Evolutionary conservation across 2,329 filamentous ascomycete species (phyloP), one percentile per base, ranked within the genome.

Genomic region (Zasmidium cellare): DNA sequence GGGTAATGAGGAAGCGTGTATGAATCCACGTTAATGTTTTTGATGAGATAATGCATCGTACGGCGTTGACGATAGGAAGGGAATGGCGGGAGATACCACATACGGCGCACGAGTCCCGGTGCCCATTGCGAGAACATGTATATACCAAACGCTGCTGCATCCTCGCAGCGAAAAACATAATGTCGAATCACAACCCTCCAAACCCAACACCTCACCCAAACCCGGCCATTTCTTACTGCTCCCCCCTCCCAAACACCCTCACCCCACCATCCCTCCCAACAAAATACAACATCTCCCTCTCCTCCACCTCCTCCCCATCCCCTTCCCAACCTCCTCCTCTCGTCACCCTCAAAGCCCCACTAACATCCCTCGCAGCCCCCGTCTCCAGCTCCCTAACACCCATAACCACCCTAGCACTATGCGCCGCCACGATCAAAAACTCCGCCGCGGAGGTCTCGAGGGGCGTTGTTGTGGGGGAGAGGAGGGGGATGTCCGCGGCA

Each of bases 311-410:
- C n/a, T 52, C 23, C 51, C 57, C 6, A 50, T 50, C 23, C 51
- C 55, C 53, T 7, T 67, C 69, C 48, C 71, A 70, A 14, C 57
- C 60, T 2, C 77, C 78, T 2, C 87, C 87, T 46, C 81, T 80
- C 18, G 89, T 92, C 51, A 94, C 80, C 64, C 92, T 83, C 62
- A 97, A 69, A 46, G 96, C 91, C 2, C 93, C 93, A 75, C 90
- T 96, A 28, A 97, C 90, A 75, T 97, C 93, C 71, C 84, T 87
- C 61, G 93, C 92, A n/a, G 87, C 87, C 0, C 93, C 93, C 0
- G 92, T 96, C 69, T 96, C 92, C 60, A 97, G 74, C 69, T 87
- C 82, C 53, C 92, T 81, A 57, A 94, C 77, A 60, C 89, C 85
- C 67, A 96, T 75, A 2, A 93, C 82, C 61, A 83, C 79, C n/a